phyloP scores from a whole-genome alignment of 257 asterid genomes.

The Ballota nigra region DNA sequence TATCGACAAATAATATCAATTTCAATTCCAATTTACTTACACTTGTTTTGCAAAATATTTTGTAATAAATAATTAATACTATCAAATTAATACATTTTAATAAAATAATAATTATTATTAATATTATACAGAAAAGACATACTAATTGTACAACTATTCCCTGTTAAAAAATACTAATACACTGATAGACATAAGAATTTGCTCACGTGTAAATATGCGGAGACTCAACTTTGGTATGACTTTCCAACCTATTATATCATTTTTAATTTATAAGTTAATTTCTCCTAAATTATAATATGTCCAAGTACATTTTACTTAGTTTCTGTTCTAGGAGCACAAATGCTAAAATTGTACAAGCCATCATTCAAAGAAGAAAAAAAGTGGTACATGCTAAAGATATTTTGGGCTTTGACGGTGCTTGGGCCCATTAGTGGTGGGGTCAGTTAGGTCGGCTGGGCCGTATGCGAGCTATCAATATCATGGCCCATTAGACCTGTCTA shows the following conservation, averaged over 20 bases:
- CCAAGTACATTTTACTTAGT: neutral
- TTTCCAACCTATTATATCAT: neutral
- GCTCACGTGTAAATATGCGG: no score
- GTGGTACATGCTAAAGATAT: neutral
- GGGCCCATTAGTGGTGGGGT: constrained; percentile 18
- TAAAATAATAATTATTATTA: no score
- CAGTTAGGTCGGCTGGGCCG: neutral
- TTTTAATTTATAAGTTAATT: neutral
- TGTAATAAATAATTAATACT: no score
- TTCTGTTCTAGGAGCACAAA: no score
- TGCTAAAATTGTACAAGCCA: neutral
- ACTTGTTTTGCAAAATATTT: no score
- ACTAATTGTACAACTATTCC: no score
- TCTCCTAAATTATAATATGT: neutral
- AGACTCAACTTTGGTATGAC: neutral
- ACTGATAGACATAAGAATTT: no score
- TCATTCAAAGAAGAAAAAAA: neutral
- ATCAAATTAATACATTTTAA: no score
- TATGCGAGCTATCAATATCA: neutral
- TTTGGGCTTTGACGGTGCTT: neutral
- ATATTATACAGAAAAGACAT: no score
- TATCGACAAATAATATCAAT: neutral
- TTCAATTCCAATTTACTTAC: neutral
- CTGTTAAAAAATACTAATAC: no score
- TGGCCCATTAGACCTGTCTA: constrained; percentile 13